These are phyloP conservation scores for Carpinus viminea DNA, from an alignment of 306 rosid species.

Conservation along the genomic window DNA sequence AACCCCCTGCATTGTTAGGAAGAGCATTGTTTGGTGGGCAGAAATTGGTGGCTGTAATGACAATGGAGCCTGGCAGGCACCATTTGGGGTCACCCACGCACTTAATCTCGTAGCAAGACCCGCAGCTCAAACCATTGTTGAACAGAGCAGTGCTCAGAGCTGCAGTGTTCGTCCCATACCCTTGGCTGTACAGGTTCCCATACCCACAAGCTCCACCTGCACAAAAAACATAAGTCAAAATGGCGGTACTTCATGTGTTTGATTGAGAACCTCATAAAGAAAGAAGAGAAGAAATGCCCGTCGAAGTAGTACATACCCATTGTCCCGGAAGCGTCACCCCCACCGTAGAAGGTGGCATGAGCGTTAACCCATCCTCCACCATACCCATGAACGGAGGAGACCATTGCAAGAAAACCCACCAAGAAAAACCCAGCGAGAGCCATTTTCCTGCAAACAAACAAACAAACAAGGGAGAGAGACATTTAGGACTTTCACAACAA, in stretches of 20 bases:
- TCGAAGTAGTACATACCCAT: conserved; percentile 66
- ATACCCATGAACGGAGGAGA: conserved; percentile 51
- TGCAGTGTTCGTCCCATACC: conserved; percentile 97
- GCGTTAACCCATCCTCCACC: conserved; percentile 85
- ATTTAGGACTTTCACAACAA: conserved; percentile 19
- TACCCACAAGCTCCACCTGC: conserved; percentile 99
- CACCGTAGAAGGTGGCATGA: conserved; percentile 96
- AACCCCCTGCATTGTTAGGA: conserved; percentile 85
- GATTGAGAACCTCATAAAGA: neutral
- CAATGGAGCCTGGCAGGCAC: conserved; percentile 89
- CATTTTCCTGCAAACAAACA: conserved; percentile 65
- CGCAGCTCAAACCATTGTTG: conserved; percentile 92
- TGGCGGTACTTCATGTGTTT: neutral
- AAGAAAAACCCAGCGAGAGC: conserved; percentile 40
- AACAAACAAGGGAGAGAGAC: conserved; percentile 6
- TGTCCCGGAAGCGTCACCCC: conserved; percentile 97
- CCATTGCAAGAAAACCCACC: conserved; percentile 50
- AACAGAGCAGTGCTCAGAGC: conserved; percentile 94
- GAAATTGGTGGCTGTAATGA: conserved; percentile 96
- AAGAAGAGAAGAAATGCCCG: neutral
- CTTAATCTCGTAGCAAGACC: conserved; percentile 81
- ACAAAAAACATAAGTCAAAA: conserved; percentile 20
- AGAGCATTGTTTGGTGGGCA: conserved; percentile 95
- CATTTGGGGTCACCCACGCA: conserved; percentile 66
- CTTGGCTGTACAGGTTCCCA: conserved; percentile 97